A percentile compares a stretch with the other conserved stretches of the same genome.
Conservation (phyloP, 2,329 filamentous ascomycete species). For the Onygenales sp. region DNA sequence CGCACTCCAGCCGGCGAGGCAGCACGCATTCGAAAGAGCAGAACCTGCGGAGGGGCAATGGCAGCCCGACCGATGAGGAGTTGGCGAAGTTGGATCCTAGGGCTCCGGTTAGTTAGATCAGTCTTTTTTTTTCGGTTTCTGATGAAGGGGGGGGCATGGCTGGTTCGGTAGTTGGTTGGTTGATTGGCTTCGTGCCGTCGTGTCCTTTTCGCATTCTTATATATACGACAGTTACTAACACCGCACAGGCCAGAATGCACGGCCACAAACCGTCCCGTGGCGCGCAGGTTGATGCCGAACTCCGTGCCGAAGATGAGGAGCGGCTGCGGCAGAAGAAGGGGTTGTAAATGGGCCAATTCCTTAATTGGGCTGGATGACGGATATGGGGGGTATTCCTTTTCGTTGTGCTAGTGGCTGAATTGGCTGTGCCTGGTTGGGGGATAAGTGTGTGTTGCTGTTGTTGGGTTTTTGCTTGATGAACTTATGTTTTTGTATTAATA, state of each 20-base stretch:
- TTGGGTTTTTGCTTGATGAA: too few relatives aligned
- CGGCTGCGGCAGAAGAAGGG: slow-evolving; percentile 31
- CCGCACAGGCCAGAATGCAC: slow-evolving; percentile 32
- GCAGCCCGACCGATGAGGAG: slow-evolving; percentile 36
- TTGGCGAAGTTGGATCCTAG: slow-evolving; percentile 29
- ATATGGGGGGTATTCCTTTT: background rate
- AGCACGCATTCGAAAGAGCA: slow-evolving; percentile 11
- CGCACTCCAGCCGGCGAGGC: slow-evolving; percentile 16
- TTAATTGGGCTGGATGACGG: background rate
- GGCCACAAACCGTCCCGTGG: slow-evolving; percentile 39
- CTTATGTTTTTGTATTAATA: too few relatives aligned
- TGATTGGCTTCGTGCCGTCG: background rate
- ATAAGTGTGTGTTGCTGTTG: too few relatives aligned
- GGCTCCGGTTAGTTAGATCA: slow-evolving; percentile 55
- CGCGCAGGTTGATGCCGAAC: slow-evolving; percentile 37
- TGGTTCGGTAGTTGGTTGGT: background rate
- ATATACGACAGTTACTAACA: background rate
- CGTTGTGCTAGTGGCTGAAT: too few relatives aligned
- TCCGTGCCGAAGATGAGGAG: slow-evolving; percentile 35
- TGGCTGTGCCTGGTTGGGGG: too few relatives aligned
- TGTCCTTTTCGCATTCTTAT: background rate
- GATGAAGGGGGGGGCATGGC: background rate
- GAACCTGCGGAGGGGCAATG: slow-evolving; percentile 11
- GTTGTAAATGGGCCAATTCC: slow-evolving; percentile 12
- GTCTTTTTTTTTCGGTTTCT: background rate